Evolutionary conservation across 768 basidiomycete genomes (phyloP), one percentile per base, ranked within the genome.

Genomic region (Hericium rajendrae): DNA sequence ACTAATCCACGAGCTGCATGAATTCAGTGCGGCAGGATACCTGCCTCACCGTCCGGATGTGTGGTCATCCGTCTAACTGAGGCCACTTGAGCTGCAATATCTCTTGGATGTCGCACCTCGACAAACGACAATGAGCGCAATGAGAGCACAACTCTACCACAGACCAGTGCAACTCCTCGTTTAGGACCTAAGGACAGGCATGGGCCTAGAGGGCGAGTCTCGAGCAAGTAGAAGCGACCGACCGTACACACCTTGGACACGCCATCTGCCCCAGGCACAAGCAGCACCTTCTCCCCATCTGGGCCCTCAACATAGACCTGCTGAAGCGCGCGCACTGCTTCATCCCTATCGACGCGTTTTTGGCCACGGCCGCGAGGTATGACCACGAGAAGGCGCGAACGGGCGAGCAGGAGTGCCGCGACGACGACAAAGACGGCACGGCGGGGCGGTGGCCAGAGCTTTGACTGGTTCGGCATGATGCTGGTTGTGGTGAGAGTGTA

Each of bases 211-310:
- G 32, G 32, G 8, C 32, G 32, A 32, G 9, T 32, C 32, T 32
- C 32, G 32, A 32, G 6, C 56, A 26, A 22, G 5, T 20, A 59
- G 28, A n/a, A 49, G 40, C 10, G 46, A 8, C 1, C 18, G 18
- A 6, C 18, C 28, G 11, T 32, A 59, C 78, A 56, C 37, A 86
- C 86, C 76, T 83, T 83, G 12, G 83, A 79, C 6, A 91, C 69
- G 48, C 78, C 69, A 38, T 84, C 82, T 22, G 79, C 72, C 65
- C 85, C 83, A 1, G 84, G 86, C 5, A 88, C 82, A 1, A 85
- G 75, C n/a, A 90, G 69, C 4, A 76, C 81, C 66, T 82, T 82
- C 16, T 76, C 76, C 3, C 85, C 86, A 61, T 81, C 78, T 2
- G 74, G 66, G 56, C 80, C 77, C 32, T 80, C 75, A 16, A 79